Evolutionary conservation across 495 filamentous ascomycete genomes (phyloP).

Genomic region (Penicillium longicatenatum): DNA sequence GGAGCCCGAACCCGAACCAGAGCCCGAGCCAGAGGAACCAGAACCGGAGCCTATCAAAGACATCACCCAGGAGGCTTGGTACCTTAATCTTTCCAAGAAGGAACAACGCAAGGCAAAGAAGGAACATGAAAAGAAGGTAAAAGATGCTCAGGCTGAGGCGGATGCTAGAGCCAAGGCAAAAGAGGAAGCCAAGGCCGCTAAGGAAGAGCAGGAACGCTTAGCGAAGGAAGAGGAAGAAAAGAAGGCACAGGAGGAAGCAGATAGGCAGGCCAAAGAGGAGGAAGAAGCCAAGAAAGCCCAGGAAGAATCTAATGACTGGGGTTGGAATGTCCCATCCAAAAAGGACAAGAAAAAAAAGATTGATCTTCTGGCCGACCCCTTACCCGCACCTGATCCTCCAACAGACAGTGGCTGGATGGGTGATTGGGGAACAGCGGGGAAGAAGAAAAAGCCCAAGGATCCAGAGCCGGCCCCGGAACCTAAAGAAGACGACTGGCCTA

Average conservation of each 20-base stretch:
- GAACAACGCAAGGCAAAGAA: constrained; percentile 40
- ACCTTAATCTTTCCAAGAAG: constrained; percentile 27
- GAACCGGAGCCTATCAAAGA: constrained; percentile 16
- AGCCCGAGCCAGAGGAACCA: constrained; percentile 14
- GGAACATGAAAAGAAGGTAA: constrained; percentile 28
- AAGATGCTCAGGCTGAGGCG: constrained; percentile 19
- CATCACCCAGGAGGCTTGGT: constrained; percentile 20
- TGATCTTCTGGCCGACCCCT: constrained; percentile 30
- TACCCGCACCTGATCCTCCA: constrained; percentile 24
- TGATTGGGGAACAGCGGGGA: constrained; percentile 33
- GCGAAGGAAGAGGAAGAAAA: constrained; percentile 24
- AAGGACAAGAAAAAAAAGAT: constrained; percentile 46
- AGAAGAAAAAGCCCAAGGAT: constrained; percentile 43
- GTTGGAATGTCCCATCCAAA: constrained; percentile 35
- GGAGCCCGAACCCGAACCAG: constrained; percentile 22
- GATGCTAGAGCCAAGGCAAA: constrained; percentile 9
- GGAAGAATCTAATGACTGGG: constrained; percentile 29
- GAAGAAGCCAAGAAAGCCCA: constrained; percentile 4
- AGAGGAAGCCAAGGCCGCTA: constrained; percentile 18
- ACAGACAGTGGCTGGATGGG: constrained; percentile 33
- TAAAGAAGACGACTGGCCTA: constrained; percentile 48
- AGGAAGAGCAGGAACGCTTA: constrained; percentile 11
- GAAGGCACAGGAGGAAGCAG: constrained; percentile 14
- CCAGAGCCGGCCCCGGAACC: constrained; percentile 27
- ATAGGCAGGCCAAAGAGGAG: constrained; percentile 13